Conservation (phyloP, 2,329 filamentous ascomycete genomes). For the Plenodomus biglobosus region DNA sequence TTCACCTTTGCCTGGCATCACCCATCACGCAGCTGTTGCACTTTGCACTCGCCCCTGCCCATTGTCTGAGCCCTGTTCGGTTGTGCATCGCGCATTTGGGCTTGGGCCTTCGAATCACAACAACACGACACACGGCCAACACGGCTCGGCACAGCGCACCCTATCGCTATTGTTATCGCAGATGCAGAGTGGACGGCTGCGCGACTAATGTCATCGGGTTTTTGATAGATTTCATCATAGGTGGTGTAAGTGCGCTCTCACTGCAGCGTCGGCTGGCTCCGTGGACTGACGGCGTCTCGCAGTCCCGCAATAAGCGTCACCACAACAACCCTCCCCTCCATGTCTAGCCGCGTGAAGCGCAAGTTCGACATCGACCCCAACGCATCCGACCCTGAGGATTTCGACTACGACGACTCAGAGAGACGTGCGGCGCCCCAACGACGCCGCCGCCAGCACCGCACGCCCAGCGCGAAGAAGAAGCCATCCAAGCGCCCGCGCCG, state of each 20-base stretch:
- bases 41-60: conserved; percentile 9
- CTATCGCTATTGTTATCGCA: conserved; percentile 18
- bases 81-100: conserved; percentile 20
- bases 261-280: conserved; percentile 10
- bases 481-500: conserved; percentile 39
- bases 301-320: conserved; percentile 25
- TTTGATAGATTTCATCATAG: conserved; percentile 10
- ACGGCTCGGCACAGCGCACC: conserved; percentile 22
- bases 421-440: conserved; percentile 32
- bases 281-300: conserved; percentile 21
- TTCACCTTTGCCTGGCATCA: conserved; percentile 11
- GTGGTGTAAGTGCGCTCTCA: conserved; percentile 29
- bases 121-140: conserved; percentile 24
- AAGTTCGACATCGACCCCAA: conserved; percentile 45
- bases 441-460: conserved; percentile 33
- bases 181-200: conserved; percentile 20
- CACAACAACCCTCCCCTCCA: conserved; percentile 27
- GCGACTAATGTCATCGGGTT: conserved; percentile 29
- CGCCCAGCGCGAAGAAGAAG: conserved; percentile 34
- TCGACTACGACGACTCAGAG: conserved; percentile 41
- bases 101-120: conserved; percentile 20
- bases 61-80: conserved; percentile 2
- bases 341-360: conserved; percentile 46
- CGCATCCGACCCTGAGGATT: conserved; percentile 44
- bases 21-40: conserved; percentile 12